Evolutionary conservation across 345 rosid species (phyloP).

Genomic region (Theobroma cacao): DNA sequence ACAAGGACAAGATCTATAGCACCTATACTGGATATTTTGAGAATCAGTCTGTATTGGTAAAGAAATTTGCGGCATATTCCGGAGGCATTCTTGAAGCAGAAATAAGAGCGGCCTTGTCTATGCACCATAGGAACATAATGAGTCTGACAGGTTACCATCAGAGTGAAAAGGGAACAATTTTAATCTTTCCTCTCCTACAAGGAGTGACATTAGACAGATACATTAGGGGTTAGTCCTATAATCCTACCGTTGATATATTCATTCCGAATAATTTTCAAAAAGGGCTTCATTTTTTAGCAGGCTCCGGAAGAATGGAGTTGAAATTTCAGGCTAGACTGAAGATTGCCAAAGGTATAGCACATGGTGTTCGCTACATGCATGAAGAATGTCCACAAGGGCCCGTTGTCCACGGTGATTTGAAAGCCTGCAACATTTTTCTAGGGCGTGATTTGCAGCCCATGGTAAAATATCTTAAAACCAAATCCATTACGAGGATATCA

Average conservation of each 20-base stretch:
- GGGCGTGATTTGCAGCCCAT: slow-evolving; percentile 24
- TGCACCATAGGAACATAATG: slow-evolving; percentile 31
- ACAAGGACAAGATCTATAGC: slow-evolving; percentile 3
- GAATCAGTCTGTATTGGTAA: slow-evolving; percentile 19
- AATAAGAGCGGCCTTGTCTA: slow-evolving; percentile 29
- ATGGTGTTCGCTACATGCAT: slow-evolving; percentile 39
- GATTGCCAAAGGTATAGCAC: slow-evolving; percentile 33
- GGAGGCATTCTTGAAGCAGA: slow-evolving; percentile 30
- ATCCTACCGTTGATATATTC: not conserved
- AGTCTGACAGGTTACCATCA: slow-evolving; percentile 28
- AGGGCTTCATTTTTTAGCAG: slow-evolving; percentile 11
- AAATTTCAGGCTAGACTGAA: slow-evolving; percentile 29
- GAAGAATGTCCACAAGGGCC: slow-evolving; percentile 37
- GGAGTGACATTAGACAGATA: slow-evolving; percentile 23
- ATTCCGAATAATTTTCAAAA: not conserved
- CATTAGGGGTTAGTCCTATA: slow-evolving; percentile 26
- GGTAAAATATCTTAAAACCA: slow-evolving; percentile 25
- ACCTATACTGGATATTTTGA: slow-evolving; percentile 20
- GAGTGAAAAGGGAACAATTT: slow-evolving; percentile 21
- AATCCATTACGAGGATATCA: not conserved
- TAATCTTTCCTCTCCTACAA: slow-evolving; percentile 21
- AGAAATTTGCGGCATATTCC: slow-evolving; percentile 13
- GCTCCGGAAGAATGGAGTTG: slow-evolving; percentile 1
- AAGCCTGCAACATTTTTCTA: slow-evolving; percentile 27
- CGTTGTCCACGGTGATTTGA: slow-evolving; percentile 29